These are phyloP conservation scores for Mycena vulgaris DNA, from an alignment of 768 basidiomycete species.

Conservation along the genomic window DNA sequence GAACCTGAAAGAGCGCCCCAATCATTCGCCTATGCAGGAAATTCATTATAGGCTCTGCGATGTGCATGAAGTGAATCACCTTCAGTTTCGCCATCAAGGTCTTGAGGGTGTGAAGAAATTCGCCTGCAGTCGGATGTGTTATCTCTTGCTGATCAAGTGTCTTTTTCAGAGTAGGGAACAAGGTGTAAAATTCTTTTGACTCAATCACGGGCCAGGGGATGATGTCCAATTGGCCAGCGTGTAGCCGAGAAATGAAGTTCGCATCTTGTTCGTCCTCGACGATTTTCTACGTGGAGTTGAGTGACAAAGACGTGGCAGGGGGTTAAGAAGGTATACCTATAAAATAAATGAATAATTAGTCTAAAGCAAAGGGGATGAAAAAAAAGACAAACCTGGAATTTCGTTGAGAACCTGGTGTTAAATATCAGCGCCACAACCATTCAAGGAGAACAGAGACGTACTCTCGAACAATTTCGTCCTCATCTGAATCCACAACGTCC, in stretches of 20 bases:
- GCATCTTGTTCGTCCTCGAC: conserved; percentile 71
- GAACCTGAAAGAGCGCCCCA: conserved; percentile 76
- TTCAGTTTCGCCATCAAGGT: conserved; percentile 78
- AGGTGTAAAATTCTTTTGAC: conserved; percentile 69
- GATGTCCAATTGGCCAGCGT: conserved; percentile 67
- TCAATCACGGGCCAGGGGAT: conserved; percentile 80
- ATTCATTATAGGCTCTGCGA: not conserved
- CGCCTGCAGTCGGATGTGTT: conserved; percentile 65
- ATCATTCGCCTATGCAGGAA: conserved; percentile 61
- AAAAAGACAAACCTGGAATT: conserved; percentile 54
- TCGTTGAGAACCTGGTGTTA: conserved; percentile 62
- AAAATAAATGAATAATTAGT: too few species aligned
- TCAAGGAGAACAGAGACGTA: conserved; percentile 49
- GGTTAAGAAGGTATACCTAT: too few species aligned
- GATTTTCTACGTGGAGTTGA: conserved; percentile 69
- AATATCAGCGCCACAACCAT: not conserved
- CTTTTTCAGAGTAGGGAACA: conserved; percentile 65
- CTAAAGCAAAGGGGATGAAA: not conserved
- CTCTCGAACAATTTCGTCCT: conserved; percentile 70
- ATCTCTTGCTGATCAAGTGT: conserved; percentile 62
- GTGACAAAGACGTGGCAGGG: too few species aligned
- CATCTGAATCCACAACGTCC: conserved; percentile 77
- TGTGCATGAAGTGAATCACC: not conserved
- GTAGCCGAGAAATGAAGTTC: conserved; percentile 76
- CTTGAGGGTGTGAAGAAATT: conserved; percentile 71